Evolutionary conservation across 345 rosid genomes (phyloP).

Genomic region (Populus simonii): DNA sequence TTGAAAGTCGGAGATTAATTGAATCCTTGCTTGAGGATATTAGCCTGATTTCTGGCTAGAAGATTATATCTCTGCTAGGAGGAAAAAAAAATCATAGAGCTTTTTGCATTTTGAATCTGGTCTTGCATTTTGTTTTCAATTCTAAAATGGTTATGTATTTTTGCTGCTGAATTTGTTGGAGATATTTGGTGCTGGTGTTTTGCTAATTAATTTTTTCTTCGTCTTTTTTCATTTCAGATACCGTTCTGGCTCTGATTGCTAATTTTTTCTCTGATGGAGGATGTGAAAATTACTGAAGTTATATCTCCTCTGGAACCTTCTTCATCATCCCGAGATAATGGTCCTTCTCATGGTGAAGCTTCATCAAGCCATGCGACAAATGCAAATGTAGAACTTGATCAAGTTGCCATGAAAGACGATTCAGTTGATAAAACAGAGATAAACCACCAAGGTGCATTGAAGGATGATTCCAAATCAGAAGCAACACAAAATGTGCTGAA

Average conservation of each 20-base stretch:
- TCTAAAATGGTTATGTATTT: background rate
- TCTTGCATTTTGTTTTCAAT: background rate
- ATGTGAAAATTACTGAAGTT: constrained; percentile 29
- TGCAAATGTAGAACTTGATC: constrained; percentile 14
- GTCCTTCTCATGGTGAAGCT: constrained; percentile 11
- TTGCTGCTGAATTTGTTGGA: background rate
- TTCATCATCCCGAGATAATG: constrained; percentile 10
- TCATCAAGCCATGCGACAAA: constrained; percentile 14
- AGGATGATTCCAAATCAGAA: constrained; percentile 20
- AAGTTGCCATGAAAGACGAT: constrained; percentile 15
- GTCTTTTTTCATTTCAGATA: constrained; percentile 25
- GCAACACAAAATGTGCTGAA: background rate
- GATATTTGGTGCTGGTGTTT: background rate
- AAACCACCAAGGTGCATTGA: constrained; percentile 6
- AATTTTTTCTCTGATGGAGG: constrained; percentile 43
- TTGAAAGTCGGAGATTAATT: background rate
- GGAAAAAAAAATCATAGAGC: background rate
- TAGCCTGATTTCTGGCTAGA: too few species aligned
- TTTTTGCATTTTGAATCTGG: too few species aligned
- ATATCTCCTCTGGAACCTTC: constrained; percentile 30
- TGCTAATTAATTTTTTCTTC: background rate
- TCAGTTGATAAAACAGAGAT: constrained; percentile 20
- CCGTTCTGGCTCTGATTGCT: constrained; percentile 10
- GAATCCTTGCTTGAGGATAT: too few species aligned
- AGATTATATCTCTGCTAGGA: background rate